Evolutionary conservation across 1,284 basidiomycete species (phyloP).

Genomic region (Phlebopus sp.): DNA sequence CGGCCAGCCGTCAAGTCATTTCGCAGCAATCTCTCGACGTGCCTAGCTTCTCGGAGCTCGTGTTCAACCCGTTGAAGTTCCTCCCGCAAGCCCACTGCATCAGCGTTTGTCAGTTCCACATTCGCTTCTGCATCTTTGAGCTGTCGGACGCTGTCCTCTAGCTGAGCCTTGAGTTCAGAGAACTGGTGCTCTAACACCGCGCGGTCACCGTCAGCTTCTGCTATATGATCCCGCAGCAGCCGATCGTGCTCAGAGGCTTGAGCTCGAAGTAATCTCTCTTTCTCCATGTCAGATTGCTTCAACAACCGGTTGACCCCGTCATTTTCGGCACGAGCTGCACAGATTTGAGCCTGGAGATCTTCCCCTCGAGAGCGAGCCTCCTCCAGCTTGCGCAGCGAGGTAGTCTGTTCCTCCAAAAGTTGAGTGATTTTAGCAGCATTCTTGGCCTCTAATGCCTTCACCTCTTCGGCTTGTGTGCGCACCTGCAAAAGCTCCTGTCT

Average conservation of each 20-base stretch:
- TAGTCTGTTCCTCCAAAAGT: constrained; percentile 72
- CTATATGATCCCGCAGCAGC: constrained; percentile 81
- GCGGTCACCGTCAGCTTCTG: constrained; percentile 88
- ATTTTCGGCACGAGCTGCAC: constrained; percentile 61
- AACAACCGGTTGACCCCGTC: constrained; percentile 66
- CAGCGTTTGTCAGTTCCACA: constrained; percentile 58
- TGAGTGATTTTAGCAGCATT: constrained; percentile 61
- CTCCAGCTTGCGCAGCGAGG: constrained; percentile 66
- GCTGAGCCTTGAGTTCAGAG: constrained; percentile 64
- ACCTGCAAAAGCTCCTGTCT: constrained; percentile 69
- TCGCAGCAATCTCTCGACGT: constrained; percentile 59
- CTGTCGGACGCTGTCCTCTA: constrained; percentile 57
- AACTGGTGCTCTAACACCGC: constrained; percentile 88
- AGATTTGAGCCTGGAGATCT: constrained; percentile 71
- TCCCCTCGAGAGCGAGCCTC: constrained; percentile 71
- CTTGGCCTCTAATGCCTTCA: constrained; percentile 67
- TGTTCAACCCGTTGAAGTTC: constrained; percentile 69
- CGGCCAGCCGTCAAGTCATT: constrained; percentile 61
- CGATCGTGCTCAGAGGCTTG: constrained; percentile 83
- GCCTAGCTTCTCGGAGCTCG: constrained; percentile 60
- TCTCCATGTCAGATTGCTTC: constrained; percentile 64
- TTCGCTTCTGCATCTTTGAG: constrained; percentile 59
- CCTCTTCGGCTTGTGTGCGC: constrained; percentile 64
- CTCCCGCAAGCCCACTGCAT: constrained; percentile 64
- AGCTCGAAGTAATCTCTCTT: constrained; percentile 68